phyloP scores from a whole-genome alignment of 2,329 filamentous ascomycete genomes.

The Helminthosporium solani region DNA sequence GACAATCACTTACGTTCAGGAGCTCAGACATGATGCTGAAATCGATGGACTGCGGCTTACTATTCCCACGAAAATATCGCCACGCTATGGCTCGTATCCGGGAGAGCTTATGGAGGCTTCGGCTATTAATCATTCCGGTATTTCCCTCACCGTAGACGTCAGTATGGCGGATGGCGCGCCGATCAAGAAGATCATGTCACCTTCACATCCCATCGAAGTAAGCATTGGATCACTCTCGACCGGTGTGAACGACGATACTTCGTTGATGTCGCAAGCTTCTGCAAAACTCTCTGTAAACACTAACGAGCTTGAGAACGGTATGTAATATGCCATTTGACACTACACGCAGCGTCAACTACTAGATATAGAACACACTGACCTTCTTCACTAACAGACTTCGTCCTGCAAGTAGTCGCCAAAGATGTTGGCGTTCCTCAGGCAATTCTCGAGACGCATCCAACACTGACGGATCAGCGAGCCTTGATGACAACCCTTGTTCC shows the following conservation, averaged over 20 bases:
- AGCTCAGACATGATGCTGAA: conserved; percentile 68
- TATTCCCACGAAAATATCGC: conserved; percentile 64
- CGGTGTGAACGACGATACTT: conserved; percentile 47
- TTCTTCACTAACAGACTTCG: conserved; percentile 53
- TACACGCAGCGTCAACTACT: no score
- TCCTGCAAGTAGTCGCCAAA: conserved; percentile 62
- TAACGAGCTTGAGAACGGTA: conserved; percentile 52
- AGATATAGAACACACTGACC: no score
- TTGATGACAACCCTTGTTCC: conserved; percentile 70
- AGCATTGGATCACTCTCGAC: conserved; percentile 59
- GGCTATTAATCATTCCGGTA: conserved; percentile 27
- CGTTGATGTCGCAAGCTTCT: conserved; percentile 56
- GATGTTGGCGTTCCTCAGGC: conserved; percentile 60
- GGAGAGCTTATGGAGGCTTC: conserved; percentile 11
- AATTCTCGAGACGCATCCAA: conserved; percentile 64
- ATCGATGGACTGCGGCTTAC: conserved; percentile 66
- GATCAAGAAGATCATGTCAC: conserved; percentile 63
- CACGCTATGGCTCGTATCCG: conserved; percentile 59
- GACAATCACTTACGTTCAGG: conserved; percentile 64
- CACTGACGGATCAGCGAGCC: conserved; percentile 59
- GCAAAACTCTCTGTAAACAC: conserved; percentile 57
- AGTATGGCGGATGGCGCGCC: conserved; percentile 54
- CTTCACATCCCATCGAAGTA: conserved; percentile 65
- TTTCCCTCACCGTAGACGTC: conserved; percentile 58
- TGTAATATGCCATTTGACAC: no score